phyloP scores from a whole-genome alignment of 2,329 filamentous ascomycete genomes.

The Apiospora kogelbergensis region DNA sequence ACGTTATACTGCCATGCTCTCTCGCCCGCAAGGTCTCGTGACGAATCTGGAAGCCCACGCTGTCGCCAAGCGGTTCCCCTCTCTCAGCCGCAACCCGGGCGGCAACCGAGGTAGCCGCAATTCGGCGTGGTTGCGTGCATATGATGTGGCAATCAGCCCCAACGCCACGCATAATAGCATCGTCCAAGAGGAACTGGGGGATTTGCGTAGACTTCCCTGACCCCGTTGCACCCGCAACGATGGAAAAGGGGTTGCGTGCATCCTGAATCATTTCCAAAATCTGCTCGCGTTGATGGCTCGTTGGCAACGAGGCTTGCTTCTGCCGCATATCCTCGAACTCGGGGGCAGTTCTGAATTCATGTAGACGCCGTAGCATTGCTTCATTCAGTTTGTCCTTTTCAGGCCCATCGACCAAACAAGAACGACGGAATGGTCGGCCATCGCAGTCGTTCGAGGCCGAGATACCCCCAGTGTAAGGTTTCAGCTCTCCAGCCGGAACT shows the following conservation, averaged over 20 bases:
- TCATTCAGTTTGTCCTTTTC: background rate
- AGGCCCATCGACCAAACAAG: background rate
- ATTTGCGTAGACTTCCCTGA: conserved; percentile 34
- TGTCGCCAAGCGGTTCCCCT: conserved; percentile 37
- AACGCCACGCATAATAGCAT: conserved; percentile 37
- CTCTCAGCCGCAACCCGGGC: conserved; percentile 46
- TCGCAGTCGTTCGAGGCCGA: background rate
- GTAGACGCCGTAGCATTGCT: background rate
- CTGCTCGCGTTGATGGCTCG: background rate
- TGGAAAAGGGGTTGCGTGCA: background rate
- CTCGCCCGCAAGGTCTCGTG: conserved; percentile 37
- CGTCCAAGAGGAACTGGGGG: conserved; percentile 53
- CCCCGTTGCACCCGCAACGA: conserved; percentile 3
- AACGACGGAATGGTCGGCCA: background rate
- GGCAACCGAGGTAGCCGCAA: conserved; percentile 47
- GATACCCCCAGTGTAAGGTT: no score
- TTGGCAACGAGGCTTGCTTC: background rate
- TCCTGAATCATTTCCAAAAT: background rate
- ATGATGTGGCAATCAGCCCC: conserved; percentile 48
- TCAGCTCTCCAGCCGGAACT: background rate
- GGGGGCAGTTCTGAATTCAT: background rate
- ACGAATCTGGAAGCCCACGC: conserved; percentile 46
- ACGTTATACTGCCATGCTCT: conserved; percentile 38
- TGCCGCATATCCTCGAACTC: background rate
- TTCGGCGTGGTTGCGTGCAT: conserved; percentile 48